These are phyloP conservation scores for Nevesoporus exiguus DNA, from an alignment of 768 basidiomycete species.

Conservation along the genomic window DNA sequence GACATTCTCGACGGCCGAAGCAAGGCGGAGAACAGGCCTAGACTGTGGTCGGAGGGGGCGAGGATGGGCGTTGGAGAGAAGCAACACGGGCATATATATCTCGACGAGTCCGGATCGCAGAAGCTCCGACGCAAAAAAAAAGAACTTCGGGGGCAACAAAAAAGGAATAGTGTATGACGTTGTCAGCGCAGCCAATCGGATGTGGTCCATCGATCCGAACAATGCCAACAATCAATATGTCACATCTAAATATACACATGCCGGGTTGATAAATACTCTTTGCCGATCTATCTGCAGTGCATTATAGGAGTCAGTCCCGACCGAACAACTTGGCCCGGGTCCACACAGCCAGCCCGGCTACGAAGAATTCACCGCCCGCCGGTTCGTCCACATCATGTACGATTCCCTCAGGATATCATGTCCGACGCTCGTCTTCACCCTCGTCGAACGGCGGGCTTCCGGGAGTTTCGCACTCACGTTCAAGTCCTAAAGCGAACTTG, in stretches of 20 bases:
- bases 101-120: not conserved
- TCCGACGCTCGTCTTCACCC: slow-evolving; percentile 55
- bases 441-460: slow-evolving; percentile 76
- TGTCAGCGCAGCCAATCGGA: not conserved
- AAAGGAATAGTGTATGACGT: not conserved
- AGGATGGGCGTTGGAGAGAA: not conserved
- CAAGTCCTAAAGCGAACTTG: slow-evolving; percentile 50
- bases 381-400: slow-evolving; percentile 88
- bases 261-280: slow-evolving; percentile 19
- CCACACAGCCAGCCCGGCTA: not conserved
- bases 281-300: slow-evolving; percentile 18
- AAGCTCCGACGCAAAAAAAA: slow-evolving; percentile 7
- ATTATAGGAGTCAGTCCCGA: not conserved
- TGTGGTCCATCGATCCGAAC: not conserved
- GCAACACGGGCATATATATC: not conserved
- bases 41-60: not conserved
- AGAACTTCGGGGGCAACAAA: not conserved
- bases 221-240: not conserved
- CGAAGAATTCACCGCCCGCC: slow-evolving; percentile 52
- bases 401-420: slow-evolving; percentile 72
- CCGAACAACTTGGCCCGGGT: not conserved
- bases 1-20: slow-evolving; percentile 35
- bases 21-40: not conserved
- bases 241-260: slow-evolving; percentile 9
- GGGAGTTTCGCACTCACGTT: slow-evolving; percentile 66